phyloP scores from a whole-genome alignment of 2,329 filamentous ascomycete genomes.

The Sporothrix euskadiensis region DNA sequence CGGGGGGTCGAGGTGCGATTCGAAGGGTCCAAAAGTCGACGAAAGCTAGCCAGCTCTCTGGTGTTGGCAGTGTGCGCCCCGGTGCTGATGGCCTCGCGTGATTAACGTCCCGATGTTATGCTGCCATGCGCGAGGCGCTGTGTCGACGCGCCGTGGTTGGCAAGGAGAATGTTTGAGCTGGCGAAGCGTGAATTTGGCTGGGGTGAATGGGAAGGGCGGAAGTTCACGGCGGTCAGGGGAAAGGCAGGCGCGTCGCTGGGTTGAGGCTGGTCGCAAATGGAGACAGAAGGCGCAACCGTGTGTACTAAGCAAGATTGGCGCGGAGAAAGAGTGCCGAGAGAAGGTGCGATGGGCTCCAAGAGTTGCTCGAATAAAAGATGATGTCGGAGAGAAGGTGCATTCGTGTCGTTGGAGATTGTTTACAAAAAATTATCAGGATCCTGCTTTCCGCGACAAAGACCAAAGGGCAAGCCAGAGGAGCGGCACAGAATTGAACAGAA shows the following conservation, averaged over 20 bases:
- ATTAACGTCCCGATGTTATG: background rate
- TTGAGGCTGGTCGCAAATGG: background rate
- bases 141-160: conserved; percentile 6
- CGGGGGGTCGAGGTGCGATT: background rate
- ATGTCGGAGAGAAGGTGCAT: background rate
- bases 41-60: background rate
- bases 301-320: background rate
- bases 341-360: conserved; percentile 5
- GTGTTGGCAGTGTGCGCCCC: background rate
- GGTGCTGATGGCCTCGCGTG: background rate
- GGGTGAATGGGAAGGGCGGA: background rate
- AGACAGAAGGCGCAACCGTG: conserved; percentile 16
- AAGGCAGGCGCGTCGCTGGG: conserved; percentile 13
- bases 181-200: background rate
- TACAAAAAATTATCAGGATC: conserved; percentile 1
- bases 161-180: background rate
- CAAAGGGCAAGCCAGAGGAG: background rate
- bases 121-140: conserved; percentile 14
- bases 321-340: background rate
- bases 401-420: conserved; percentile 6
- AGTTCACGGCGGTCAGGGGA: conserved; percentile 4
- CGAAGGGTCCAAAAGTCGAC: background rate
- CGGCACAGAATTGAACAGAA: conserved; percentile 10
- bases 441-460: conserved; percentile 13
- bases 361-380: background rate